Evolutionary conservation across 1,284 basidiomycete genomes (phyloP).

Genomic region (Cutaneotrichosporon mucoides): DNA sequence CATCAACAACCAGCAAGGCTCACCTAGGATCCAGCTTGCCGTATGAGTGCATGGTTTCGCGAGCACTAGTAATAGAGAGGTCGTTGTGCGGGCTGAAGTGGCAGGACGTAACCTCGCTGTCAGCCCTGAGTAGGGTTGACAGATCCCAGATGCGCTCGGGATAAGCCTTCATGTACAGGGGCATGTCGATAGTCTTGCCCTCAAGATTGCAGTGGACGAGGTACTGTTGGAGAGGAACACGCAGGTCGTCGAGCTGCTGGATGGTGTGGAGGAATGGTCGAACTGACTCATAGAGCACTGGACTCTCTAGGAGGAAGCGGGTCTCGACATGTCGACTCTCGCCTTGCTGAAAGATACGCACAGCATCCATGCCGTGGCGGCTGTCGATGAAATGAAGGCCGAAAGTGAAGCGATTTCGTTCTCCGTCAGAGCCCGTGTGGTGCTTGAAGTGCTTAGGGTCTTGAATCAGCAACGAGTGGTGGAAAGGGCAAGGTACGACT

Average conservation of each 20-base stretch:
- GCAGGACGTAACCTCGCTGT: conserved; percentile 25
- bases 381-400: conserved; percentile 58
- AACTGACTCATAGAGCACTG: conserved; percentile 60
- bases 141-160: conserved; percentile 57
- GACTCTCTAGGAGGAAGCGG: conserved; percentile 56
- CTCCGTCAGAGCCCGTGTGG: neutral
- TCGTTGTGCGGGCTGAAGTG: conserved; percentile 46
- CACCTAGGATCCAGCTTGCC: conserved; percentile 38
- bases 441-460: neutral
- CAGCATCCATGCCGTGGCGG: too few species aligned
- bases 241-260: conserved; percentile 52
- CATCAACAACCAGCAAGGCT: neutral
- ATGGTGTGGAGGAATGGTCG: conserved; percentile 61
- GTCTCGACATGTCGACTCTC: conserved; percentile 2
- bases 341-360: neutral
- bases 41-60: conserved; percentile 38
- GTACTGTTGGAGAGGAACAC: conserved; percentile 57
- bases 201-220: conserved; percentile 49
- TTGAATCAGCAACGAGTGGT: neutral
- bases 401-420: conserved; percentile 24
- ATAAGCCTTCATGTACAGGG: conserved; percentile 51
- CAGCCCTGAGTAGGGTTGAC: conserved; percentile 47
- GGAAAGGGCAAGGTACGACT: neutral
- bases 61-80: conserved; percentile 42
- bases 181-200: conserved; percentile 51